Conservation (phyloP, 2,329 filamentous ascomycete genomes). For the Epichloe coenophiala region DNA sequence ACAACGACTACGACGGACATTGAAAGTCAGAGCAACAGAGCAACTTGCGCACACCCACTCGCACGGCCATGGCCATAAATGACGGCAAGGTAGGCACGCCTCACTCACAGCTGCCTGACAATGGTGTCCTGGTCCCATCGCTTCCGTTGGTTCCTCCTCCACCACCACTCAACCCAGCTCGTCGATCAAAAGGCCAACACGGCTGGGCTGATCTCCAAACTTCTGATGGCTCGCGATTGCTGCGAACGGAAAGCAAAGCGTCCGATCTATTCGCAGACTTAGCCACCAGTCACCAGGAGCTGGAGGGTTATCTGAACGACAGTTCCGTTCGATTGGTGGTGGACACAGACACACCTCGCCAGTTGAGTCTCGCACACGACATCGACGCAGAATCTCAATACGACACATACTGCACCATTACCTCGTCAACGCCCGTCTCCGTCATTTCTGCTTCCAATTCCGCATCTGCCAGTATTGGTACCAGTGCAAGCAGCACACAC, state of each 20-base stretch:
- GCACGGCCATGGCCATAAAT: background rate
- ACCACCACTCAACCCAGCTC: slow-evolving; percentile 2
- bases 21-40: background rate
- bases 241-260: background rate
- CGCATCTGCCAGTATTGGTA: background rate
- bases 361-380: slow-evolving; percentile 1
- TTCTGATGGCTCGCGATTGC: background rate
- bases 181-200: background rate
- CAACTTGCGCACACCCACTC: background rate
- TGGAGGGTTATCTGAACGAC: slow-evolving; percentile 6
- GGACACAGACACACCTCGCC: background rate
- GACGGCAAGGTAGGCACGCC: background rate
- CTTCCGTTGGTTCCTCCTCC: slow-evolving; percentile 3
- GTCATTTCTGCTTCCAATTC: background rate
- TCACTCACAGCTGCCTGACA: slow-evolving; percentile 1
- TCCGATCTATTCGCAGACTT: slow-evolving; percentile 9
- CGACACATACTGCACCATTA: background rate
- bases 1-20: background rate
- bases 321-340: background rate
- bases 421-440: background rate
- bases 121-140: background rate
- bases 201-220: background rate
- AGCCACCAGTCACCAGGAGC: slow-evolving; percentile 6
- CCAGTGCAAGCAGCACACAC: background rate
- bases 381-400: slow-evolving; percentile 3